These are phyloP conservation scores for Fistulinella prunicolor DNA, from an alignment of 768 basidiomycete species.

Conservation along the genomic window DNA sequence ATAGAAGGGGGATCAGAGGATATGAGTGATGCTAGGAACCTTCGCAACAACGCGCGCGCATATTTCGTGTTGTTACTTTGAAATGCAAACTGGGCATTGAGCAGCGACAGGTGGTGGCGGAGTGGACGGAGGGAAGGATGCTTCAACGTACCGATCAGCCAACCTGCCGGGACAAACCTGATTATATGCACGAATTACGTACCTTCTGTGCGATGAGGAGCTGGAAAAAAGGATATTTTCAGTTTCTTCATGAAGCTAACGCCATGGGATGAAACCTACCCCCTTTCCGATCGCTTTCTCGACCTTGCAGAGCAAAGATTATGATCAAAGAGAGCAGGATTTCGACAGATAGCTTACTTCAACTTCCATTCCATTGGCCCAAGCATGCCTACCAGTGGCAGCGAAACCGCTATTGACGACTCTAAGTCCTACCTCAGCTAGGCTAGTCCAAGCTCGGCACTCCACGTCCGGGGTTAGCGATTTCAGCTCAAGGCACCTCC, in stretches of 20 bases:
- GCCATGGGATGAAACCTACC: constrained; percentile 40
- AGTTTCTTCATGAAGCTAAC: not conserved
- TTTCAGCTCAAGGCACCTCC: constrained; percentile 49
- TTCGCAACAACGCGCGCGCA: constrained; percentile 56
- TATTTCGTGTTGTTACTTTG: constrained; percentile 52
- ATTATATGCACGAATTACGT: constrained; percentile 14
- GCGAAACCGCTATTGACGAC: constrained; percentile 47
- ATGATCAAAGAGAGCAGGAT: not conserved
- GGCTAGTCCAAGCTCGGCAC: constrained; percentile 66
- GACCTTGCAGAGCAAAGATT: constrained; percentile 30
- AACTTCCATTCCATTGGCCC: constrained; percentile 49
- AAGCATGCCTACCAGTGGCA: constrained; percentile 33
- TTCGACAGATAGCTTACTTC: constrained; percentile 42
- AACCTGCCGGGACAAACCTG: not conserved
- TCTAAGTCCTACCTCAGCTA: constrained; percentile 67
- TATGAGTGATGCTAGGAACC: constrained; percentile 45
- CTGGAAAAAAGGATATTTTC: constrained; percentile 27
- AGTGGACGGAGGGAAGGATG: constrained; percentile 65
- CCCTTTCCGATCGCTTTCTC: constrained; percentile 70
- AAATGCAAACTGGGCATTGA: constrained; percentile 55
- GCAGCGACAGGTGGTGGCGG: constrained; percentile 54
- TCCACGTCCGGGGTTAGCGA: constrained; percentile 57
- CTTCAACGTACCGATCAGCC: constrained; percentile 30
- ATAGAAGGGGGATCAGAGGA: constrained; percentile 51
- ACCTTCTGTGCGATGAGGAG: constrained; percentile 61